Conservation (phyloP, 2,329 filamentous ascomycete genomes). For the Ophiostoma triangulosporum region DNA sequence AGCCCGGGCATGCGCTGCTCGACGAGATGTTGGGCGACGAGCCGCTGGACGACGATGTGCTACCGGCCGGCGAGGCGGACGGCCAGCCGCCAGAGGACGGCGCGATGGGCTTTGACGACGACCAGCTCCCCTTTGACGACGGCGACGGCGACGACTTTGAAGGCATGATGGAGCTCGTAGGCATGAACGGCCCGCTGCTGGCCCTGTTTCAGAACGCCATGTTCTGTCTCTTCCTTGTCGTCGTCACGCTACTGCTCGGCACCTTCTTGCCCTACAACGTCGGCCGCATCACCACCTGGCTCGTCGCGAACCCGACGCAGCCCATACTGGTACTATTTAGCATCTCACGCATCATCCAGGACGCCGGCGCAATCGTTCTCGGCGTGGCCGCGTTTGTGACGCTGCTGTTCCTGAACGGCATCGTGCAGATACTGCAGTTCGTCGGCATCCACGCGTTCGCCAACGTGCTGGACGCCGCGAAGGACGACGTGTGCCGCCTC, state of each 20-base stretch:
- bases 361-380: slow-evolving; percentile 52
- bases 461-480: slow-evolving; percentile 7
- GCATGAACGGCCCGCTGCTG: slow-evolving; percentile 84
- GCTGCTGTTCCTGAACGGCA: slow-evolving; percentile 19
- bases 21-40: slow-evolving; percentile 21
- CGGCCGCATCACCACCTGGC: slow-evolving; percentile 69
- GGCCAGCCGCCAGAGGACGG: background rate
- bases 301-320: slow-evolving; percentile 66
- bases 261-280: slow-evolving; percentile 88
- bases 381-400: slow-evolving; percentile 35
- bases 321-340: slow-evolving; percentile 62
- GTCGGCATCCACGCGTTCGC: slow-evolving; percentile 16
- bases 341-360: slow-evolving; percentile 66
- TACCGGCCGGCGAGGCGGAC: slow-evolving; percentile 39
- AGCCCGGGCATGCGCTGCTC: slow-evolving; percentile 17
- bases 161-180: slow-evolving; percentile 88
- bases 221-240: slow-evolving; percentile 84
- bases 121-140: too few relatives aligned
- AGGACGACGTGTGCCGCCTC: slow-evolving; percentile 26
- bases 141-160: slow-evolving; percentile 91
- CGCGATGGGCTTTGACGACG: too few relatives aligned
- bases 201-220: slow-evolving; percentile 89
- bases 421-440: slow-evolving; percentile 19
- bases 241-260: slow-evolving; percentile 70
- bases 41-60: slow-evolving; percentile 32